These are phyloP conservation scores for Pseudogymnoascus sp. DNA, from an alignment of 2,329 filamentous ascomycete genomes.

Conservation along the genomic window DNA sequence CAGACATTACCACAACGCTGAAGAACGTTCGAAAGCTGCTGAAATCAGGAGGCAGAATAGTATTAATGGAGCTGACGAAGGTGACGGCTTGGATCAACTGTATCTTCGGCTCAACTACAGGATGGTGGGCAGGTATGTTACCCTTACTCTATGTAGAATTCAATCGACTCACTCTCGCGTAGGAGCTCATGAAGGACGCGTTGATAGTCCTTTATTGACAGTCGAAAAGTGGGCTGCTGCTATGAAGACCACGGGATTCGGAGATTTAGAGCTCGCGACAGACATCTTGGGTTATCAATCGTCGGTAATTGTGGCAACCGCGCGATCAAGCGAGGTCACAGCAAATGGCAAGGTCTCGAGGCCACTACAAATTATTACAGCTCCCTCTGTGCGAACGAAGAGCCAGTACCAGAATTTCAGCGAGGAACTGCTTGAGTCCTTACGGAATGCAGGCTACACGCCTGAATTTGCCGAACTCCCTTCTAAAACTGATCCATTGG, in stretches of 20 bases:
- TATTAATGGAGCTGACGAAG: slow-evolving; percentile 18
- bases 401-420: neutral
- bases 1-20: slow-evolving; percentile 18
- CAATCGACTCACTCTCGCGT: neutral
- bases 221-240: slow-evolving; percentile 10
- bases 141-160: slow-evolving; percentile 10
- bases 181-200: slow-evolving; percentile 10
- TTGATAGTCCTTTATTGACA: slow-evolving; percentile 8
- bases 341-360: neutral
- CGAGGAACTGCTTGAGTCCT: neutral
- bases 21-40: slow-evolving; percentile 21
- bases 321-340: neutral
- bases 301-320: neutral
- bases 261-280: neutral
- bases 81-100: neutral
- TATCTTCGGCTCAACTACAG: slow-evolving; percentile 27
- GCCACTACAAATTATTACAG: neutral
- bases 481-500: neutral
- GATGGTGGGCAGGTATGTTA: slow-evolving; percentile 28
- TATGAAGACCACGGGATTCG: neutral
- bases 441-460: neutral
- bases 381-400: neutral
- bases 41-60: slow-evolving; percentile 20
- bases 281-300: neutral
- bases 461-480: neutral